Evolutionary conservation across 192 early-diverging fungal genomes (phyloP), one percentile per base, ranked within the genome.

Genomic region (Mortierella antarctica): DNA sequence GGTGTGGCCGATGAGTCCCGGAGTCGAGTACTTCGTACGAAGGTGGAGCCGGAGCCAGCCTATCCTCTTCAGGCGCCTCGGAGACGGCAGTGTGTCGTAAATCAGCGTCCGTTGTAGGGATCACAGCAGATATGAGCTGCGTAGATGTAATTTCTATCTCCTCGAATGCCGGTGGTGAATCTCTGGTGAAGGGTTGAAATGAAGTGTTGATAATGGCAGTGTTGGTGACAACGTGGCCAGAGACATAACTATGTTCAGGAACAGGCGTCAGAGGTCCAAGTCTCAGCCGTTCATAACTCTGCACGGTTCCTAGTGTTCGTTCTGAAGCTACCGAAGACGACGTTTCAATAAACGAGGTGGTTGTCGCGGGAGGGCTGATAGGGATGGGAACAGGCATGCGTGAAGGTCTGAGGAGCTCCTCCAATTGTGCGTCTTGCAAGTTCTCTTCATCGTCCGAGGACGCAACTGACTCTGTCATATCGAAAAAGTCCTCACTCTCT

Each of bases 381-480:
- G 70, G 45, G 44, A 20, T 21, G 23, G 56, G 46, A 9, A 42
- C 17, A 40, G 58, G 18, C 52, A 52, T 7, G 39, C 41, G 48
- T 10, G 17, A 13, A 12, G 17, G 42, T 20, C 18, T 63, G 44
- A 20, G 18, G 7, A 51, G 13, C 8, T 61, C 57, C 17, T 58
- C 64, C 12, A 66, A 57, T 23, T 65, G 62, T 17, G 6, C 51
- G 0, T 17, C 44, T 39, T 9, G 42, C 2, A 10, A 9, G 6
- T 31, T 31, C 41, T 31, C 48, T 11, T 69, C 69, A 10, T 53
- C 50, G 13, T 59, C 48, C 14, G 65, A 74, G 3, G 71, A 62
- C 4, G 14, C 54, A 10, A 57, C 62, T 2, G 72, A 60, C 51
- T 74, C 72, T 11, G 49, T 23, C 65, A 74, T 67, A 23, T 74